Evolutionary conservation across 257 asterid species (phyloP).

Genomic region (Voacanga thouarsii): DNA sequence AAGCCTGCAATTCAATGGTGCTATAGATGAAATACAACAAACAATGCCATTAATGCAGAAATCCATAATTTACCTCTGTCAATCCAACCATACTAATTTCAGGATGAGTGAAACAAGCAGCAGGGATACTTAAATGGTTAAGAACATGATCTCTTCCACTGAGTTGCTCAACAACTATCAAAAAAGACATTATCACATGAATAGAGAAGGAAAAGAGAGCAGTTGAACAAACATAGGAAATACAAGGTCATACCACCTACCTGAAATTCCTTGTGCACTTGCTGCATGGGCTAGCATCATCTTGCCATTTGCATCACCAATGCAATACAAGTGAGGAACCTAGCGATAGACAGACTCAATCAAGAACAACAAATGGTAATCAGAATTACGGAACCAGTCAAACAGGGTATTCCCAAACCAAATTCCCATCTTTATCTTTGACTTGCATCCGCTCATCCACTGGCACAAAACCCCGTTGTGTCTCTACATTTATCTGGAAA

Average conservation of each 20-base stretch:
- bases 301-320: conserved; percentile 99
- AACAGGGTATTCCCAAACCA: conserved; percentile 39
- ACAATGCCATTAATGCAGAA: not conserved
- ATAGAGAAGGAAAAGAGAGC: not conserved
- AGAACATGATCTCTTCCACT: conserved; percentile 82
- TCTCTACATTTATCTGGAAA: conserved; percentile 73
- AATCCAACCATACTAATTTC: conserved; percentile 95
- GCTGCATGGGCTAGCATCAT: conserved; percentile 99
- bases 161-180: conserved; percentile 89
- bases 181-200: conserved; percentile 14
- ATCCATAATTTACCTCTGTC: conserved; percentile 64
- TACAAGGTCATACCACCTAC: conserved; percentile 27
- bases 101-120: conserved; percentile 95
- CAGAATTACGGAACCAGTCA: not conserved
- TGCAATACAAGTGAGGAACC: conserved; percentile 97
- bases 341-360: conserved; percentile 27
- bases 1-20: not conserved
- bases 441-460: conserved; percentile 95
- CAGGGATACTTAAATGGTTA: conserved; percentile 87
- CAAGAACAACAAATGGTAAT: not conserved
- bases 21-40: not conserved
- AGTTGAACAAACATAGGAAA: not conserved
- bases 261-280: conserved; percentile 97
- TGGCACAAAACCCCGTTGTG: conserved; percentile 89
- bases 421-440: conserved; percentile 72